Evolutionary conservation across 192 early-diverging fungal species (phyloP).

Genomic region (Dispira parvispora): DNA sequence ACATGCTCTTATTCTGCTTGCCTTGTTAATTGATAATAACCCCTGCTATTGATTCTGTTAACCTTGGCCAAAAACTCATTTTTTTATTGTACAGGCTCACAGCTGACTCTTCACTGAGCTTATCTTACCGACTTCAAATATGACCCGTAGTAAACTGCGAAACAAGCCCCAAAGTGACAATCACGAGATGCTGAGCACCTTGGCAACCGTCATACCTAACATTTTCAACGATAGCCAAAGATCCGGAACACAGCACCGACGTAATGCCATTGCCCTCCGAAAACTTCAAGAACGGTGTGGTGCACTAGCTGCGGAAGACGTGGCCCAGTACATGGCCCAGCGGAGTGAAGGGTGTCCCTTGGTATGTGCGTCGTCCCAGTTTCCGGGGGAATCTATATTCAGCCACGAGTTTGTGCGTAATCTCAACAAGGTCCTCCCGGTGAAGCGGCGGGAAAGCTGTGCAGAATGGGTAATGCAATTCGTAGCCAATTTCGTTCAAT

Average conservation of each 20-base stretch:
- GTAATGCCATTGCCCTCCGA: conserved; percentile 50
- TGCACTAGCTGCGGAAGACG: conserved; percentile 13
- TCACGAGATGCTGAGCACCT: conserved; percentile 13
- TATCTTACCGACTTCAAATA: too few species aligned
- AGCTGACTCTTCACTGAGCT: too few species aligned
- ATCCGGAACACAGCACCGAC: conserved; percentile 44
- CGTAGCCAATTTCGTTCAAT: conserved; percentile 55
- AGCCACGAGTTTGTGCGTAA: conserved; percentile 63
- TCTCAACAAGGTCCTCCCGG: conserved; percentile 54
- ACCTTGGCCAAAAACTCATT: too few species aligned
- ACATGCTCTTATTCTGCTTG: too few species aligned
- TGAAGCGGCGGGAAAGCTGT: conserved; percentile 52
- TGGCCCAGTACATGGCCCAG: conserved; percentile 17
- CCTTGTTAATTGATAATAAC: too few species aligned
- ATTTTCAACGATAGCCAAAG: conserved; percentile 66
- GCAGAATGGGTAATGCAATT: conserved; percentile 60
- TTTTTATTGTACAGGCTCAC: too few species aligned
- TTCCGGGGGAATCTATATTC: conserved; percentile 43
- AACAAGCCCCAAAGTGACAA: not conserved
- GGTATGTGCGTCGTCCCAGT: conserved; percentile 6
- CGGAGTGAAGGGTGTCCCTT: conserved; percentile 12
- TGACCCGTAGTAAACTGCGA: too few species aligned
- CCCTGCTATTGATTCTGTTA: too few species aligned
- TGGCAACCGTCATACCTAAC: conserved; percentile 32
- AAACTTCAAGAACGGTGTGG: conserved; percentile 50